phyloP scores from a whole-genome alignment of 305 asterid genomes.

The Plantago coronopus region DNA sequence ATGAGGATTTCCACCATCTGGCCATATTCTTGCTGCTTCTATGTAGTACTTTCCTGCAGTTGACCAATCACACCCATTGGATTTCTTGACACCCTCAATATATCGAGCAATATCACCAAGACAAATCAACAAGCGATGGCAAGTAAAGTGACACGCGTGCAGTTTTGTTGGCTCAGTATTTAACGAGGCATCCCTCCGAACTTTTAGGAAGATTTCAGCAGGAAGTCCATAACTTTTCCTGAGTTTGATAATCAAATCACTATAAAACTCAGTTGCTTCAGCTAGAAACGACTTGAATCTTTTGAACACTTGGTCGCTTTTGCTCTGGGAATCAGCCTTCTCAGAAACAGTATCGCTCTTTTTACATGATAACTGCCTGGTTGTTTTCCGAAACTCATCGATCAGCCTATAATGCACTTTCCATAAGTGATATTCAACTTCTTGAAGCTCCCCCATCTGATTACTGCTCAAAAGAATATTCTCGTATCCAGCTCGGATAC shows the following conservation, averaged over 20 bases:
- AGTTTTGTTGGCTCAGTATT: constrained; percentile 32
- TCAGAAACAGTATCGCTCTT: constrained; percentile 30
- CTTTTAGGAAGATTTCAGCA: constrained; percentile 32
- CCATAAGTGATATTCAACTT: constrained; percentile 72
- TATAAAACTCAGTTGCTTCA: constrained; percentile 66
- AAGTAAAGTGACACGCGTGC: constrained; percentile 46
- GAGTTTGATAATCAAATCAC: constrained; percentile 40
- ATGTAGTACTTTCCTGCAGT: constrained; percentile 58
- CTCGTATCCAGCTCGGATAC: constrained; percentile 55
- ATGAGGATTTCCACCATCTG: constrained; percentile 88
- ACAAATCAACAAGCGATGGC: constrained; percentile 83
- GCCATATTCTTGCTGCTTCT: constrained; percentile 70
- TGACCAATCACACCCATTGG: constrained; percentile 57
- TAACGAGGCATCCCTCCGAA: constrained; percentile 20
- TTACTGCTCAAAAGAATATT: constrained; percentile 40
- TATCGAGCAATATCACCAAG: constrained; percentile 87
- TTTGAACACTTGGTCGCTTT: constrained; percentile 35
- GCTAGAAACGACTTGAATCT: constrained; percentile 63
- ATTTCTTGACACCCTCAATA: constrained; percentile 50
- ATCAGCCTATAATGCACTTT: constrained; percentile 81
- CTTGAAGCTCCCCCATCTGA: constrained; percentile 53
- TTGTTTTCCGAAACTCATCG: constrained; percentile 69
- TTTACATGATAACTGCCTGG: constrained; percentile 30
- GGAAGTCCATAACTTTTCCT: constrained; percentile 51
- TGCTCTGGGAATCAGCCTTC: constrained; percentile 25